Evolutionary conservation across 805 yeast species (phyloP).

Genomic region (Ogataea neopini): DNA sequence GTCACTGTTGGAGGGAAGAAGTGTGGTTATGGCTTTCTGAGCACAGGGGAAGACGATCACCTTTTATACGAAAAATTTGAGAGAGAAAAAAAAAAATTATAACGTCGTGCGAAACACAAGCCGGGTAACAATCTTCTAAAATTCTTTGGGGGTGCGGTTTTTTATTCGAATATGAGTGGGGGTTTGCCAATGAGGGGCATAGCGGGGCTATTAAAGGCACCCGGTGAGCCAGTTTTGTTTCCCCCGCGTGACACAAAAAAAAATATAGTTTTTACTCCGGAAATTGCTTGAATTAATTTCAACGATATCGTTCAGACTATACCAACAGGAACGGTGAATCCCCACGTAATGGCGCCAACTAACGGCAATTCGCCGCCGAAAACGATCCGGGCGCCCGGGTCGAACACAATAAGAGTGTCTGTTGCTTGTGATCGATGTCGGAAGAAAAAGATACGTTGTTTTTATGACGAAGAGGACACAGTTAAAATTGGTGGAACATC

Average conservation of each 20-base stretch:
- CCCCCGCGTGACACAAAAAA: constrained; percentile 2
- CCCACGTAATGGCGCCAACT: constrained; percentile 2
- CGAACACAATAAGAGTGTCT: constrained; percentile 67
- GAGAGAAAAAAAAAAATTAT: no score
- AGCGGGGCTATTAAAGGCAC: neutral
- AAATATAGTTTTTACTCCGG: neutral
- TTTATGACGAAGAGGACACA: constrained; percentile 32
- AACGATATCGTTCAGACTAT: neutral
- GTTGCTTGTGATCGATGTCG: constrained; percentile 93
- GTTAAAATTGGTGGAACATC: neutral
- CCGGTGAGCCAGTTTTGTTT: neutral
- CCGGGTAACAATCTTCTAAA: no score
- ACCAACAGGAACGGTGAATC: no score
- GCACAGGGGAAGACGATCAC: neutral
- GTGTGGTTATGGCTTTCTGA: no score
- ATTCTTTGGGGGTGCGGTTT: neutral
- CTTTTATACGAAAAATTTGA: neutral
- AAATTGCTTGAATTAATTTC: neutral
- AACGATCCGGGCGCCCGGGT: constrained; percentile 69
- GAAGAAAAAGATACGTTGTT: constrained; percentile 72
- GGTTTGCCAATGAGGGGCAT: neutral
- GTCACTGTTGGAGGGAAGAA: no score
- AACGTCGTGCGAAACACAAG: neutral
- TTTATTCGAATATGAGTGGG: neutral
- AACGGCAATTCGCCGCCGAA: constrained; percentile 32